These are phyloP conservation scores for Laetiporus sulphureus DNA, from an alignment of 1,284 basidiomycete genomes.

Conservation along the genomic window DNA sequence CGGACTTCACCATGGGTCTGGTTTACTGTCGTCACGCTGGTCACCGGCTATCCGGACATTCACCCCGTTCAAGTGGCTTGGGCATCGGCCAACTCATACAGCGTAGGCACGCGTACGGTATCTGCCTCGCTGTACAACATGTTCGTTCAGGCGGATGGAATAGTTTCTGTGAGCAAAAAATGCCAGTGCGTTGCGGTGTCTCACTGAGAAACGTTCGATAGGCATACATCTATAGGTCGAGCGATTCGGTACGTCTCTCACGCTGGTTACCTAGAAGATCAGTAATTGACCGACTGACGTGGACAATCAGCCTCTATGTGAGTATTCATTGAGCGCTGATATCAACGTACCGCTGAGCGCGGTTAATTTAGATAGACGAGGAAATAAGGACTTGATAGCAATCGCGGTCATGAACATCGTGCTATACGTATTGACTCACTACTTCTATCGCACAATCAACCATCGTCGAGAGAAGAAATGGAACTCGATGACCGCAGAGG, in stretches of 20 bases:
- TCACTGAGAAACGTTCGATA: constrained; percentile 17
- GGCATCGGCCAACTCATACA: constrained; percentile 55
- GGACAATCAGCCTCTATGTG: constrained; percentile 39
- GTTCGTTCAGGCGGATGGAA: constrained; percentile 51
- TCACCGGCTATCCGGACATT: constrained; percentile 46
- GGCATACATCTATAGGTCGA: constrained; percentile 29
- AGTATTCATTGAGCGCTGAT: constrained; percentile 17
- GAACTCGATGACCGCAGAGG: constrained; percentile 45
- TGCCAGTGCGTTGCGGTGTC: neutral
- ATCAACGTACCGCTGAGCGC: too few relatives aligned
- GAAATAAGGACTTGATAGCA: constrained; percentile 31
- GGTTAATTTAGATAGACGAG: constrained; percentile 33
- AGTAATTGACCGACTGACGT: neutral
- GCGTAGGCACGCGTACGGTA: constrained; percentile 50
- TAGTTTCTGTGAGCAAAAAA: constrained; percentile 36
- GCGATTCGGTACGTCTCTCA: constrained; percentile 17
- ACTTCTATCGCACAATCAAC: constrained; percentile 53
- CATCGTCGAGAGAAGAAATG: constrained; percentile 43
- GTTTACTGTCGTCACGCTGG: constrained; percentile 46
- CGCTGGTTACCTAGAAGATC: too few relatives aligned
- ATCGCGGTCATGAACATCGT: constrained; percentile 33
- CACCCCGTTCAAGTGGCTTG: constrained; percentile 50
- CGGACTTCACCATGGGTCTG: constrained; percentile 55
- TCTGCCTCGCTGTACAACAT: constrained; percentile 58
- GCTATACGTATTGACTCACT: constrained; percentile 42